Conservation (phyloP, 345 rosid genomes). For the Acer negundo region DNA sequence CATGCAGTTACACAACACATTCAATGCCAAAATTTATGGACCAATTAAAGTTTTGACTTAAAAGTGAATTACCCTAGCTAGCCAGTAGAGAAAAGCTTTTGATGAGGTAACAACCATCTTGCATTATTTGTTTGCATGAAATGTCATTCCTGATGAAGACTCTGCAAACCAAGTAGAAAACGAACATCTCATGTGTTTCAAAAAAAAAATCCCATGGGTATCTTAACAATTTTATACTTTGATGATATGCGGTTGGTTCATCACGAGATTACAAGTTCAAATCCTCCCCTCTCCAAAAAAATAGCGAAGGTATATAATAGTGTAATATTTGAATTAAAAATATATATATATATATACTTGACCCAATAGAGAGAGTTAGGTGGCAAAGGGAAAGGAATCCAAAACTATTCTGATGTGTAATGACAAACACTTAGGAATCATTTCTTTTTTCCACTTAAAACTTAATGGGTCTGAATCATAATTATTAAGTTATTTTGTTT, state of each 20-base stretch:
- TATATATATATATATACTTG: not conserved
- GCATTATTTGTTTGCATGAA: not conserved
- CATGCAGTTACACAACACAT: not conserved
- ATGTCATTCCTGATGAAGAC: not conserved
- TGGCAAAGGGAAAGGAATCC: not conserved
- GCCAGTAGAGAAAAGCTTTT: not conserved
- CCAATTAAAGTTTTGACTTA: not conserved
- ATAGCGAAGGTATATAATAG: too few relatives aligned
- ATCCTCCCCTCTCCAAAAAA: too few relatives aligned
- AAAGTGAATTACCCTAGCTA: not conserved
- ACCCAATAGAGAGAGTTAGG: not conserved
- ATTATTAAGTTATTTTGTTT: too few relatives aligned
- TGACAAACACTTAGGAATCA: not conserved
- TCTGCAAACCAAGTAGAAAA: not conserved
- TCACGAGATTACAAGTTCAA: too few relatives aligned
- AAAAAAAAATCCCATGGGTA: not conserved
- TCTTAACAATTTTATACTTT: not conserved
- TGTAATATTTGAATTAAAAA: too few relatives aligned
- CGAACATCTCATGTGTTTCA: too few relatives aligned
- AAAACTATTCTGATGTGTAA: not conserved
- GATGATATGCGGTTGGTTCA: too few relatives aligned
- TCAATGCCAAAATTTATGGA: conserved; percentile 11
- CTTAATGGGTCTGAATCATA: too few relatives aligned
- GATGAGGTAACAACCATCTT: not conserved
- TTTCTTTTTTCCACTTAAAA: too few relatives aligned